These are phyloP conservation scores for Leucocoprinus birnbaumii DNA, from an alignment of 768 basidiomycete genomes.

Conservation along the genomic window DNA sequence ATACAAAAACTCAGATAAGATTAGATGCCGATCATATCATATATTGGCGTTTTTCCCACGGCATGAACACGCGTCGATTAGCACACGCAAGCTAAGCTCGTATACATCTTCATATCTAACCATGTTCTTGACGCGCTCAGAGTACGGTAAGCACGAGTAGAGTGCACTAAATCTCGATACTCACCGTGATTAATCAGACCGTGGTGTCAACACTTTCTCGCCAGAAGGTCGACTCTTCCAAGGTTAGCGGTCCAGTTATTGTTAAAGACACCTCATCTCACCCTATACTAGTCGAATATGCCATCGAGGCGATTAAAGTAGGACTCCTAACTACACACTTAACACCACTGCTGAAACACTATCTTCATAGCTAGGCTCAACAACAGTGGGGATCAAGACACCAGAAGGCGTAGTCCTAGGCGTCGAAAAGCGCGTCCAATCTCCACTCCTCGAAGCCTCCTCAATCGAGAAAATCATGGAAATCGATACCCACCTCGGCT, in stretches of 20 bases:
- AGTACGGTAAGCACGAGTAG: slow-evolving; percentile 65
- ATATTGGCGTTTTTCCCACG: slow-evolving; percentile 34
- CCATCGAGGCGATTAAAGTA: slow-evolving; percentile 98
- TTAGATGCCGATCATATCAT: slow-evolving; percentile 24
- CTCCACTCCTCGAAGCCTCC: slow-evolving; percentile 89
- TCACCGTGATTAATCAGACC: slow-evolving; percentile 47
- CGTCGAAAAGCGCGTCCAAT: slow-evolving; percentile 98
- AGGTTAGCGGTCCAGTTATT: slow-evolving; percentile 48
- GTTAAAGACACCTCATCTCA: slow-evolving; percentile 13
- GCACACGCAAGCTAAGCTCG: slow-evolving; percentile 29
- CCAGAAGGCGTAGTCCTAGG: slow-evolving; percentile 88
- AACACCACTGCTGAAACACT: background rate
- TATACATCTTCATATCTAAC: slow-evolving; percentile 22
- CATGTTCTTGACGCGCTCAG: slow-evolving; percentile 95
- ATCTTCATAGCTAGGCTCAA: slow-evolving; percentile 86
- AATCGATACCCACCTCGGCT: slow-evolving; percentile 94
- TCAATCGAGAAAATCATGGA: slow-evolving; percentile 99
- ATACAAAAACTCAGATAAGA: no score
- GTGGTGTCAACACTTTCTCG: slow-evolving; percentile 98
- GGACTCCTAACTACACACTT: slow-evolving; percentile 4
- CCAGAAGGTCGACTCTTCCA: slow-evolving; percentile 98
- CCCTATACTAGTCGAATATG: slow-evolving; percentile 82
- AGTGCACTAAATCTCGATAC: no score
- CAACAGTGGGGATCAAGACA: slow-evolving; percentile 94
- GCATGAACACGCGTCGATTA: slow-evolving; percentile 42